Base-by-base conservation (phyloP, 1,139 yeast species). In the Blastobotrys persicus region DNA sequence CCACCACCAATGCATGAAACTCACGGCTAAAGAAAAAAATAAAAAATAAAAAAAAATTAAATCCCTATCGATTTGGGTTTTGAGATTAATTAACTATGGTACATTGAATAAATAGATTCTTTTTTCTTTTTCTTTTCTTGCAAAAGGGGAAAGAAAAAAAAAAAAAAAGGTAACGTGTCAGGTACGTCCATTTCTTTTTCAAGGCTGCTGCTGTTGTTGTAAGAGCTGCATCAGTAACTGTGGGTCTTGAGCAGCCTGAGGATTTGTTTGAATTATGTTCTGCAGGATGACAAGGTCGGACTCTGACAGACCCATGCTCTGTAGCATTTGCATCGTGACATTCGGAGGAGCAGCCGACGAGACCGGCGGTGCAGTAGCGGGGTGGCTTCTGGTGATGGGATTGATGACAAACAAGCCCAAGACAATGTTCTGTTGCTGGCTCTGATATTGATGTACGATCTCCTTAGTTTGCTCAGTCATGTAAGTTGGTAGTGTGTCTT, bases 401-500 rank as follows among this genome's bases (percentile, higher is more conserved):
- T 18, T 54, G 44, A 51, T 45, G 13, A 57, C 61, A 50, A 55
- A 59, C 18, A 59, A 53, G 12, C 53, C 62, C 12, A 59, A 38
- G 7, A 58, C 50, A 3, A 55, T 19, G 17, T 49, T 47, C 18
- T 46, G 38, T 13, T 44, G 46, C 23, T 46, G 31, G 4, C 37
- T 34, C 20, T 46, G 42, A 12, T 37, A 37, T 12, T 14, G 31
- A 4, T 28, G 14, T 14, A 37, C 3, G 3, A 37, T 13, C n/a
- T 37, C 28, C 4, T 7, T 23, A 4, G 41, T 19, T 11, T 18
- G 28, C 19, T 19, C 12, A 4, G 41, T 12, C 18, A 58, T 39
- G 39, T 53, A 59, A 5, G 55, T 55, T n/a, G 74, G 73, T 17
- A 62, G 43, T 2, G 59, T 55, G 14, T 62, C 65, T 12, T 51